phyloP scores from a whole-genome alignment of 202 grass and related monocot genomes.

The Elaeis oleifera region DNA sequence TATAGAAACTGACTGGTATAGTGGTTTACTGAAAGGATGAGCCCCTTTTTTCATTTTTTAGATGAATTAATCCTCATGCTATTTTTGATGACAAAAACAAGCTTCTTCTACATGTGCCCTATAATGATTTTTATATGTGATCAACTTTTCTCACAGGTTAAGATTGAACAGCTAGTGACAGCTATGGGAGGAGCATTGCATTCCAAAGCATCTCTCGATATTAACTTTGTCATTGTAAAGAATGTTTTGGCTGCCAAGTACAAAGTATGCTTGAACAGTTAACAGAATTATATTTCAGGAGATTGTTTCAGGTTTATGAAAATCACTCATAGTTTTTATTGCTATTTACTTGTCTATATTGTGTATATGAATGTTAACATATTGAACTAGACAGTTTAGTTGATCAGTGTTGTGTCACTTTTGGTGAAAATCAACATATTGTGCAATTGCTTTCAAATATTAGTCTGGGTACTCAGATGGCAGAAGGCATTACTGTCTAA shows the following conservation, averaged over 20 bases:
- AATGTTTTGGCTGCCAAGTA: slow-evolving; percentile 78
- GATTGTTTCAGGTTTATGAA: slow-evolving; percentile 6
- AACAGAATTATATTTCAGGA: slow-evolving; percentile 1
- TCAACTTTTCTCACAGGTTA: slow-evolving; percentile 43
- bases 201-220: slow-evolving; percentile 44
- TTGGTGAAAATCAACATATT: no score
- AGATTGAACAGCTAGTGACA: slow-evolving; percentile 61
- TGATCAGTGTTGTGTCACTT: no score
- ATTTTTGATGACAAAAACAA: background rate
- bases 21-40: no score
- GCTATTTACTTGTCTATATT: background rate
- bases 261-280: slow-evolving; percentile 50
- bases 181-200: slow-evolving; percentile 80
- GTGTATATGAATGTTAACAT: no score
- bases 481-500: no score
- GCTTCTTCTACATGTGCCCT: background rate
- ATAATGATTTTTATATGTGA: background rate
- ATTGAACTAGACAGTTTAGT: no score
- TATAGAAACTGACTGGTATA: no score
- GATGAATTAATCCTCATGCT: no score
- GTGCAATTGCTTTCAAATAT: no score
- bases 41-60: no score
- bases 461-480: no score
- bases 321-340: slow-evolving; percentile 7
- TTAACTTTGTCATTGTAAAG: slow-evolving; percentile 84